phyloP scores from a whole-genome alignment of 139 green algal species.

The Desmodesmus armatus region DNA sequence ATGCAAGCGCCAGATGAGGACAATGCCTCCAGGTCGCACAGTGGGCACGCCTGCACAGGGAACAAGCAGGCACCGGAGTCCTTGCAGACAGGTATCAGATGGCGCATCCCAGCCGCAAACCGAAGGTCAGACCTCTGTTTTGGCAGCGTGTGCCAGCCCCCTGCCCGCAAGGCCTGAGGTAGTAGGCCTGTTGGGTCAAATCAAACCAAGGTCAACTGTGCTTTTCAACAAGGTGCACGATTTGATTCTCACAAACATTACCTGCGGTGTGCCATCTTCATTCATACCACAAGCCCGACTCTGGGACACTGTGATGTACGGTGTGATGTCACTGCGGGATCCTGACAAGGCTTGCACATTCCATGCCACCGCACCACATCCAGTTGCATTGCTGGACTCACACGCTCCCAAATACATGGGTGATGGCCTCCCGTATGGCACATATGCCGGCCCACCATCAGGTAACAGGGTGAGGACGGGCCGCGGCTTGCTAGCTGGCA shows the following conservation, averaged over 20 bases:
- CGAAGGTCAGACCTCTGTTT: too few relatives aligned
- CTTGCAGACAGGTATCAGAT: too few relatives aligned
- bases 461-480: not conserved
- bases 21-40: conserved; percentile 17
- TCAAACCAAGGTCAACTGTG: too few relatives aligned
- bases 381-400: not conserved
- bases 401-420: not conserved
- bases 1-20: conserved; percentile 12
- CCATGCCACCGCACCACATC: conserved; percentile 36
- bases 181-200: too few relatives aligned
- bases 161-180: too few relatives aligned
- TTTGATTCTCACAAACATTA: too few relatives aligned
- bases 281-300: not conserved
- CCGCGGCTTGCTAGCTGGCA: not conserved
- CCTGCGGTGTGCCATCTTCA: too few relatives aligned
- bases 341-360: conserved; percentile 21
- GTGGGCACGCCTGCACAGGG: conserved; percentile 22
- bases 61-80: too few relatives aligned
- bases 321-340: conserved; percentile 29
- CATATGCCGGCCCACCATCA: not conserved
- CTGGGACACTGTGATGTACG: conserved; percentile 13
- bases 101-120: too few relatives aligned
- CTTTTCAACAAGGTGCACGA: too few relatives aligned
- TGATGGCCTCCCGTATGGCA: conserved; percentile 22
- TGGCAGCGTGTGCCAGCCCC: too few relatives aligned